Evolutionary conservation across 441 rosid genomes (phyloP).

Genomic region (Adansonia rubrostipa): DNA sequence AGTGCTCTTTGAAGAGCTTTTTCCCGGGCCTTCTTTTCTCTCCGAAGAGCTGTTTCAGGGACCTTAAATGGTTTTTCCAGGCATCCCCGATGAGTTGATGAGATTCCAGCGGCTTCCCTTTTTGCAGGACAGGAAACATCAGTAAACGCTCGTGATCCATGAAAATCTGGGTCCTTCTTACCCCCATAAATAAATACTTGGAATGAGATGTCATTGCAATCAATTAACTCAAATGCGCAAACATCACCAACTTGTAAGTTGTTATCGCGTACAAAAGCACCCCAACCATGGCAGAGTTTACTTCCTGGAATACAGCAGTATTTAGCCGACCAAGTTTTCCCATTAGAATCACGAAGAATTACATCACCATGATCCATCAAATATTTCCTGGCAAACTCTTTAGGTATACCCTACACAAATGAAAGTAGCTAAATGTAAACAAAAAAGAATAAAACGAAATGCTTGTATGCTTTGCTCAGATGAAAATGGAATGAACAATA

Average conservation of each 20-base stretch:
- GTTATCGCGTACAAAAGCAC: constrained; percentile 19
- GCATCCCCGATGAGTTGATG: neutral
- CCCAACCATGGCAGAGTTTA: neutral
- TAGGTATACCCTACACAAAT: constrained; percentile 14
- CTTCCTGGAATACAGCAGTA: neutral
- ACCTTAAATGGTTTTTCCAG: neutral
- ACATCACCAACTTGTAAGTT: constrained; percentile 24
- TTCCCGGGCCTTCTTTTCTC: neutral
- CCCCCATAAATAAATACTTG: neutral
- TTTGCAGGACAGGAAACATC: neutral
- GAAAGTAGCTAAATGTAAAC: neutral
- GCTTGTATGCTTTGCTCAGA: neutral
- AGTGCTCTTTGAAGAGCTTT: constrained; percentile 23
- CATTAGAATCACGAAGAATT: constrained; percentile 1
- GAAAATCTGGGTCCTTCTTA: neutral
- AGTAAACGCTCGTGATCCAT: neutral
- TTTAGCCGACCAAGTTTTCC: constrained; percentile 7
- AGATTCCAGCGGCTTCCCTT: neutral
- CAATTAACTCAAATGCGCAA: constrained; percentile 23
- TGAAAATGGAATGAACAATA: neutral
- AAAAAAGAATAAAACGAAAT: neutral
- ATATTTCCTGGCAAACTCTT: constrained; percentile 13
- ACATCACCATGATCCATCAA: neutral
- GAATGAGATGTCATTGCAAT: constrained; percentile 5
- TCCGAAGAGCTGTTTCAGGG: neutral